These are phyloP conservation scores for Malus orientalis DNA, from an alignment of 306 rosid genomes.

Conservation along the genomic window DNA sequence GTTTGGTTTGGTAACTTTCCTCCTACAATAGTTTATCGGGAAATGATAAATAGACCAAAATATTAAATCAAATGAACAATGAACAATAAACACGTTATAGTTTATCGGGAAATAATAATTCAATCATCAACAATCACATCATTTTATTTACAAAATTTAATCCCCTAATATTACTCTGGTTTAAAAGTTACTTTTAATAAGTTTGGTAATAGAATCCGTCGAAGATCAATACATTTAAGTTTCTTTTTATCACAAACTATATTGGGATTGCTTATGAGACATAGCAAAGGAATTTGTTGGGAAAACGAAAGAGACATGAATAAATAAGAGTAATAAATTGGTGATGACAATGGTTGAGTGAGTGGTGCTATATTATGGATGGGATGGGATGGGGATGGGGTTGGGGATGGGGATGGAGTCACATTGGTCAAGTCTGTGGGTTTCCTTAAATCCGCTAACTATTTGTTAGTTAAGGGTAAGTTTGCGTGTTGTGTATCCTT, in stretches of 20 bases:
- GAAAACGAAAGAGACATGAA: neutral
- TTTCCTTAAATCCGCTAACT: neutral
- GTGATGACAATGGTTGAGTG: neutral
- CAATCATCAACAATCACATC: too few relatives aligned
- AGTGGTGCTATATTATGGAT: neutral
- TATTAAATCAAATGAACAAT: too few relatives aligned
- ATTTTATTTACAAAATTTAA: too few relatives aligned
- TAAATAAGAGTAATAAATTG: neutral
- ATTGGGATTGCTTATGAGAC: neutral
- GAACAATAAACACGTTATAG: too few relatives aligned
- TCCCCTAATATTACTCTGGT: rapidly evolving
- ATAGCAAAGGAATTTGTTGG: neutral
- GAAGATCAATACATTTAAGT: neutral
- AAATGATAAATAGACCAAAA: too few relatives aligned
- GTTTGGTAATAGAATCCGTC: neutral
- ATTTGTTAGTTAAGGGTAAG: neutral
- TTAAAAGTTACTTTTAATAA: too few relatives aligned
- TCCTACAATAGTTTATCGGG: neutral
- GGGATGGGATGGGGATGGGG: neutral
- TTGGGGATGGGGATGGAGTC: neutral
- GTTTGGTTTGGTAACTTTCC: neutral
- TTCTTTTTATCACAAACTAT: neutral
- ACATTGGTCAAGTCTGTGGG: neutral
- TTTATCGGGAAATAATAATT: too few relatives aligned
- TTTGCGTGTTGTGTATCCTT: neutral